These are phyloP conservation scores for Nemania diffusa DNA, from an alignment of 2,329 filamentous ascomycete species.

Conservation along the genomic window DNA sequence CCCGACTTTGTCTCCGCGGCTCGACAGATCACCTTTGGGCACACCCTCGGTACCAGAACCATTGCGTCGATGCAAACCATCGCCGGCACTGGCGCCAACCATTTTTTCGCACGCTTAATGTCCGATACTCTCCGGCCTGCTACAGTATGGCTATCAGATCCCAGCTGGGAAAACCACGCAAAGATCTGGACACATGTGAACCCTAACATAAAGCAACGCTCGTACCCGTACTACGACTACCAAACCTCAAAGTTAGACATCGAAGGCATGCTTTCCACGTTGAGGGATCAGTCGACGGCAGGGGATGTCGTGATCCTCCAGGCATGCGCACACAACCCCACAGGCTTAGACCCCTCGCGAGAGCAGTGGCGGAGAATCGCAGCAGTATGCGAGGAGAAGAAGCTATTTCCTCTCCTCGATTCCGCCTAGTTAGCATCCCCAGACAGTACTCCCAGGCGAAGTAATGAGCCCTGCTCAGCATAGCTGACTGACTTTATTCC, in stretches of 20 bases:
- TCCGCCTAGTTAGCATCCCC: constrained; percentile 46
- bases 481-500: neutral
- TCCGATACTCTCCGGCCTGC: constrained; percentile 36
- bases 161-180: constrained; percentile 50
- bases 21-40: constrained; percentile 45
- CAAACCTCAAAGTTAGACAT: constrained; percentile 46
- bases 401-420: constrained; percentile 52
- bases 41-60: constrained; percentile 10
- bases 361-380: constrained; percentile 51
- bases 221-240: constrained; percentile 50
- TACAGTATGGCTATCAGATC: constrained; percentile 49
- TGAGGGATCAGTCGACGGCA: constrained; percentile 41
- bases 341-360: constrained; percentile 50
- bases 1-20: constrained; percentile 42
- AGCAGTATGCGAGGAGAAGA: constrained; percentile 45
- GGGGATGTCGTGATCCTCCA: constrained; percentile 53
- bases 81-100: constrained; percentile 52
- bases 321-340: constrained; percentile 54
- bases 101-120: constrained; percentile 47
- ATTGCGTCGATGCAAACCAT: constrained; percentile 51
- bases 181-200: constrained; percentile 47
- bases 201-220: constrained; percentile 34
- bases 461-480: neutral
- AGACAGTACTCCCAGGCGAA: neutral
- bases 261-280: constrained; percentile 42